Base-by-base conservation (phyloP, 2,329 filamentous ascomycete genomes). In the Onygena corvina region DNA sequence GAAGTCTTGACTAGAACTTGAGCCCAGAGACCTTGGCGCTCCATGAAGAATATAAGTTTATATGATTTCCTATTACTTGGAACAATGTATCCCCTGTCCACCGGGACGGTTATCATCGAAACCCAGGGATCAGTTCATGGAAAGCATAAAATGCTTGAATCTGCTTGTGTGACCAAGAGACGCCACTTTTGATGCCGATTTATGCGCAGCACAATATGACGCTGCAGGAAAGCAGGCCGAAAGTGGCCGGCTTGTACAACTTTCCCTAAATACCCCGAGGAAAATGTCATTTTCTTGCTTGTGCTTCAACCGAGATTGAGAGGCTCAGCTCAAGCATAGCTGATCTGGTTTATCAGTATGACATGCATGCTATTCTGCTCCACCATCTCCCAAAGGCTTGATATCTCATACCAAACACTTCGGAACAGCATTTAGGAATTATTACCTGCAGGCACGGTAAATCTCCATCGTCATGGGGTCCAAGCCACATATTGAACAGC, bases 101-200 rank as follows among this genome's bases (percentile, higher is more conserved):
- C 38, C 27, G 25, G 38, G 16, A 20, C 38, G 38, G 38, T 42
- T 42, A 42, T 42, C 38, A 42, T 42, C 38, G 38, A 42, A 20
- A n/a, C 21, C 36, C 38, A 42, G 38, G 33, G 38, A 42, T 42
- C 23, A 21, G n/a, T n/a, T n/a, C n/a, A 27, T 4, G n/a, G 21
- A 42, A 42, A 42, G 38, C 38, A 42, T 42, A 42, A 42, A 42
- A 42, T 42, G 38, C 38, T 42, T 42, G 38, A 42, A 42, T 42
- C 21, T 11, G 9, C 2, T 16, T 40, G 36, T 40, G 8, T n/a
- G 21, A 42, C 33, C 38, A 12, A 14, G 11, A 21, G 16, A 42
- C 27, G 12, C 38, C 25, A 25, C 38, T 25, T 14, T 42, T 23
- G 27, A 23, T 20, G 18, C 21, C 38, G 21, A 27, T 6, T 20